Evolutionary conservation across 2,329 filamentous ascomycete species (phyloP), one percentile per base, ranked within the genome.

Genomic region (Venturia effusa): DNA sequence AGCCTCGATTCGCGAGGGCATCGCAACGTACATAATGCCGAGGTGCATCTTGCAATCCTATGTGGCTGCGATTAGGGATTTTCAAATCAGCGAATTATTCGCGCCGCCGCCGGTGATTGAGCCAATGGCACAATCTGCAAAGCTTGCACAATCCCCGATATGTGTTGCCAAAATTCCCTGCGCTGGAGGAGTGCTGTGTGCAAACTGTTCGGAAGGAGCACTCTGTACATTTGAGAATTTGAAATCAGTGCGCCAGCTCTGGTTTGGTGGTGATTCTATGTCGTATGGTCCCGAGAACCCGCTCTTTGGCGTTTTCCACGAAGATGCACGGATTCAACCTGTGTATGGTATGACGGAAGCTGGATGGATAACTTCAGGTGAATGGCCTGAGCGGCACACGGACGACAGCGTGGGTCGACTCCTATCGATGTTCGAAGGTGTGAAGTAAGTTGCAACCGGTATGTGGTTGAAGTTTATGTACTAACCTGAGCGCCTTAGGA

Each of bases 211-310:
- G 3, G 3, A 79, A 83, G 48, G 77, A 1, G 78, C 81, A 0
- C 68, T 79, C 19, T 72, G 74, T 1, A 75, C 76, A 13, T 74
- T 76, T 37, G 75, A 78, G 51, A 79, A 75, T 30, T 69, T 84
- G 10, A 76, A 75, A 24, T 75, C 74, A 0, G 67, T 79, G 19
- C 70, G 70, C 10, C 62, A 64, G 1, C 77, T 74, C 0, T 67
- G 66, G 6, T 76, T 73, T 62, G 78, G 81, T 45, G 81, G 79
- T 0, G 81, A 81, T 0, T 78, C 81, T 0, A 68, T 86, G 2
- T 79, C 80, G 27, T 80, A 80, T 66, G 77, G 73, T 8, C 73
- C 78, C 0, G 81, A 84, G 68, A 75, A 74, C 1, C 72, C 77
- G 11, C 75, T 82, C 62, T 75, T 78, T 54, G 71, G 70, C 1